phyloP scores from a whole-genome alignment of 768 basidiomycete species.

The Hemileccinum rubropunctum region DNA sequence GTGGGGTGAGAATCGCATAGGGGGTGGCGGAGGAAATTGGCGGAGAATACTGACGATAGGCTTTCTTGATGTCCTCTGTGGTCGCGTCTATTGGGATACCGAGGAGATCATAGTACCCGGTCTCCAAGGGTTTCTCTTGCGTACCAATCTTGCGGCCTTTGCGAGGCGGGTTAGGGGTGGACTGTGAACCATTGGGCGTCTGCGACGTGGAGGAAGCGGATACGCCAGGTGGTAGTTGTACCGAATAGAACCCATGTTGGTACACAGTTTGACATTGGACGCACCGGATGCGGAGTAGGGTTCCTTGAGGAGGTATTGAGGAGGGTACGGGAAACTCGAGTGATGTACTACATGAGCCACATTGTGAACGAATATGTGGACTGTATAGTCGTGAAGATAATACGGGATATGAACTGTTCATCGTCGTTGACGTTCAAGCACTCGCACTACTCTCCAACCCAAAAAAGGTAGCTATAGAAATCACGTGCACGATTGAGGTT shows the following conservation, averaged over 20 bases:
- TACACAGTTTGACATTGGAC: slow-evolving; percentile 61
- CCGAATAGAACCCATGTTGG: slow-evolving; percentile 65
- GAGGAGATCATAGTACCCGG: slow-evolving; percentile 86
- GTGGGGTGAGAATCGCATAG: background rate
- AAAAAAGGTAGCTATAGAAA: slow-evolving; percentile 7
- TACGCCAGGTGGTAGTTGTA: slow-evolving; percentile 45
- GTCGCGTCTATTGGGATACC: slow-evolving; percentile 74
- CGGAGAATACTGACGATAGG: slow-evolving; percentile 58
- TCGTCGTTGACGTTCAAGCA: slow-evolving; percentile 29
- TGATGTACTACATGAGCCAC: slow-evolving; percentile 49
- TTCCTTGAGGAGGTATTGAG: slow-evolving; percentile 52
- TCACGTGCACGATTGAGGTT: no score
- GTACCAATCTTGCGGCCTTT: slow-evolving; percentile 83
- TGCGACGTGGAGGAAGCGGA: slow-evolving; percentile 13
- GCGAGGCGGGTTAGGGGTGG: slow-evolving; percentile 20
- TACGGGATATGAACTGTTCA: slow-evolving; percentile 47
- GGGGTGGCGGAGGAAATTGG: background rate
- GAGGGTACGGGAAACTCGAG: slow-evolving; percentile 71
- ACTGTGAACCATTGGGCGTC: slow-evolving; percentile 19
- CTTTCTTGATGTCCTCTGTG: slow-evolving; percentile 85
- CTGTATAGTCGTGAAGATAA: slow-evolving; percentile 64
- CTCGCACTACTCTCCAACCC: background rate
- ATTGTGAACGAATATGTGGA: slow-evolving; percentile 66
- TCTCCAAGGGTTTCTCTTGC: slow-evolving; percentile 84
- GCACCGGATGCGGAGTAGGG: slow-evolving; percentile 67